Evolutionary conservation across 2,329 filamentous ascomycete genomes (phyloP), one percentile per base, ranked within the genome.

Genomic region (Hypoxylon sp.): DNA sequence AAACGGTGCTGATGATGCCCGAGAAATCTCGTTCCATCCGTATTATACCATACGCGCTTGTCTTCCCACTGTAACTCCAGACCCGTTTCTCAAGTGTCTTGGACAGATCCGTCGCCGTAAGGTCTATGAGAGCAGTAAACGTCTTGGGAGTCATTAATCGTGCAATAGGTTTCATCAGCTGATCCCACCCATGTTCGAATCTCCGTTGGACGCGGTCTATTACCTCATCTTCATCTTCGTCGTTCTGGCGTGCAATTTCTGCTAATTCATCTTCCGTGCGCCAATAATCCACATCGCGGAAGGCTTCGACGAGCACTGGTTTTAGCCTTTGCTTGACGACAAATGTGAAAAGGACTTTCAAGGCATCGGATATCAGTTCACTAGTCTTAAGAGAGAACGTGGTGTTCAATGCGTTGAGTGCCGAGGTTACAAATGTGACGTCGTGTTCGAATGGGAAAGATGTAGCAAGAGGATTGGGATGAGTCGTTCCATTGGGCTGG

Each of bases 231-330:
- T 87, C 84, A 25, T 84, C 80, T 63, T 86, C 82, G 21, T 86
- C 85, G 61, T 84, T 82, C 63, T 85, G 82, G 46, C 82, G 81
- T 6, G 85, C 85, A 5, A 85, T 77, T 25, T 89, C 87, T 8
- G 81, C 81, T 11, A 90, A 77, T 56, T 90, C 88, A 43, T 89
- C 85, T 65, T 90, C 86, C 0, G 84, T 84, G 2, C 93, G 82
- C 7, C 88, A 85, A 80, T 99, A 99, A 79, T 97, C 94, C 21
- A 92, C 88, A 74, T 98, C 95, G 45, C 94, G 90, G 84, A 98
- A 98, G 0, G 94, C 90, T 63, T 99, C 95, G 16, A 89, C 87
- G 9, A 99, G 84, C 2, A 97, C 90, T 0, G 93, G 93, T 0
- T 94, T 90, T 12, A 99, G 84, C 9, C 94, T 92, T 1, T 90